Evolutionary conservation across 192 early-diverging fungal species (phyloP), one percentile per base, ranked within the genome.

Genomic region (Coemansia sp.): DNA sequence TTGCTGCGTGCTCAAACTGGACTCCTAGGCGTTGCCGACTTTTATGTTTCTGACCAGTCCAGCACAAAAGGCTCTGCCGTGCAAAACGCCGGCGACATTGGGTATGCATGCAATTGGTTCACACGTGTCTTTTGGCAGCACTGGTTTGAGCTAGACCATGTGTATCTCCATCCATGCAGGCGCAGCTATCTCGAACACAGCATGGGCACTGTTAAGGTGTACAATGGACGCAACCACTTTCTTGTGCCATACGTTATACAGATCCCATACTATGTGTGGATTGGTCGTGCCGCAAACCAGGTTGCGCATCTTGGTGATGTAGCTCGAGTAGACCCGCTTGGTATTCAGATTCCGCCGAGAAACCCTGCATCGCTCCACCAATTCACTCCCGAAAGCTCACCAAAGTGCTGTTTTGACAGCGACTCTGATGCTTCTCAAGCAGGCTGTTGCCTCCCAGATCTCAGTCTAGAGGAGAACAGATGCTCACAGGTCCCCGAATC

Each of bases 181-280:
- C 85, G 90, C 36, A 85, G 89, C 46, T 93, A 93, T 56, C 78
- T 93, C 28, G 90, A 93, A 64, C 84, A 89, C 76, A 78, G 74
- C 46, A 88, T 93, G 77, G 81, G 73, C 48, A 85, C 89, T 19
- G 67, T 87, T 55, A 93, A 93, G 62, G 64, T 68, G 4, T 64
- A 89, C 44, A 87, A 83, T 56, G 77, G 78, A 27, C 75, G 83
- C 32, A 93, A 93, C 72, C 80, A 81, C 48, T 84, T 90, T 64
- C 50, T 93, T 27, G 33, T 83, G 10, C 89, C 88, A 3, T 79
- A 82, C 50, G 6, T 82, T 10, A 74, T 89, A 32, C 80, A 85
- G 65, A 90, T 93, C 43, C 91, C 91, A 1, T 93, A 87, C 77
- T 93, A 93, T 55, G 77, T 93, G 44, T 93, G 87, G 86, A 59